Conservation (phyloP, 2,329 filamentous ascomycete species). For the Talaromyces sp. region DNA sequence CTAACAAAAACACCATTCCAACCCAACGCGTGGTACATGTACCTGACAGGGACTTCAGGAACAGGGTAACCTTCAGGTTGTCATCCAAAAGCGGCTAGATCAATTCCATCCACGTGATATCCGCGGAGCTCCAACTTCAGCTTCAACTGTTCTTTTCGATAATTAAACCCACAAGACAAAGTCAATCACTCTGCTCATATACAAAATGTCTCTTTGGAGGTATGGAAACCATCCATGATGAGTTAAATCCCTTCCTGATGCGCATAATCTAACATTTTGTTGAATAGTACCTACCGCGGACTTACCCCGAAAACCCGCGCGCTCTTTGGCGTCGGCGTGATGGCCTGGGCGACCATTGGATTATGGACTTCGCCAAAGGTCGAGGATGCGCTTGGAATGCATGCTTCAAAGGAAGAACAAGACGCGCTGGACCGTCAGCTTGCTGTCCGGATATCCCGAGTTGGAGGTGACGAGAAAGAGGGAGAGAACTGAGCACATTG, state of each 20-base stretch:
- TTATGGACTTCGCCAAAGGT: conserved; percentile 73
- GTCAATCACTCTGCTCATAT: background rate
- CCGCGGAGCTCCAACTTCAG: background rate
- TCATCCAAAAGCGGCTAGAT: background rate
- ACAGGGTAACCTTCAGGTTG: background rate
- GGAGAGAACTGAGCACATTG: conserved; percentile 11
- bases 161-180: background rate
- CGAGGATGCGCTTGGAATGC: conserved; percentile 73
- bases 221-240: conserved; percentile 21
- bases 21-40: conserved; percentile 16
- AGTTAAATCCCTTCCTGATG: background rate
- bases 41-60: conserved; percentile 14
- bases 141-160: background rate
- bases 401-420: conserved; percentile 72
- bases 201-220: conserved; percentile 44
- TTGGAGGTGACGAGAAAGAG: conserved; percentile 30
- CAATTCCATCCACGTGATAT: background rate
- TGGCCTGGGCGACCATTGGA: conserved; percentile 75
- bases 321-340: conserved; percentile 71
- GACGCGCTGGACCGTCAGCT: conserved; percentile 59
- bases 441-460: conserved; percentile 36
- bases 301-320: conserved; percentile 72
- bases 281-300: conserved; percentile 67
- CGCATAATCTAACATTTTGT: background rate
- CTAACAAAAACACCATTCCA: conserved; percentile 1